phyloP scores from a whole-genome alignment of 495 filamentous ascomycete genomes.

The Aspergillus panamensis region DNA sequence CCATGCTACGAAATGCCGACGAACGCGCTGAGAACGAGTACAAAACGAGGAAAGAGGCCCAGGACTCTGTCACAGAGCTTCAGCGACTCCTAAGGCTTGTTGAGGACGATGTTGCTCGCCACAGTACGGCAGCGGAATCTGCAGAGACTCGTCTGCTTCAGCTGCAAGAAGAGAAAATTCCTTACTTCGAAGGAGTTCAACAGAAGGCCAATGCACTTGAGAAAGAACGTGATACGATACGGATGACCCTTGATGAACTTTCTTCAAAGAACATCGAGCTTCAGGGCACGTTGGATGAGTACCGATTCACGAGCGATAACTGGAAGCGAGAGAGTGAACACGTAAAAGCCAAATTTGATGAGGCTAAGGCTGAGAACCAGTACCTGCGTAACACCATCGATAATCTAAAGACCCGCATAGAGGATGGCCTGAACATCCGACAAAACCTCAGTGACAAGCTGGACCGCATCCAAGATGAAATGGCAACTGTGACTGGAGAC shows the following conservation, averaged over 20 bases:
- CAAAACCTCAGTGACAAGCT: constrained; percentile 77
- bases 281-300: constrained; percentile 58
- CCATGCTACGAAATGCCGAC: constrained; percentile 50
- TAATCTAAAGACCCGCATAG: constrained; percentile 67
- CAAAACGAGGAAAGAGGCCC: constrained; percentile 60
- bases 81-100: constrained; percentile 67
- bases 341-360: constrained; percentile 50
- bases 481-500: constrained; percentile 70
- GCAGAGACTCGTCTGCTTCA: constrained; percentile 54
- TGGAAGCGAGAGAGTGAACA: constrained; percentile 49
- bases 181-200: constrained; percentile 46
- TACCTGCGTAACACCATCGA: constrained; percentile 62
- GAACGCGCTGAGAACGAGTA: constrained; percentile 58
- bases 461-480: constrained; percentile 76
- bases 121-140: constrained; percentile 66
- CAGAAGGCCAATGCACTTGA: constrained; percentile 62
- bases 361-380: constrained; percentile 53
- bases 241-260: constrained; percentile 62
- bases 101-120: constrained; percentile 66
- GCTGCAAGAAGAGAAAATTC: constrained; percentile 51
- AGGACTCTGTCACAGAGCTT: constrained; percentile 69
- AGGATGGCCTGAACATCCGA: constrained; percentile 77
- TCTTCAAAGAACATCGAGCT: constrained; percentile 55
- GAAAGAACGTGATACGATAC: constrained; percentile 59
- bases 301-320: constrained; percentile 53